Evolutionary conservation across 1,139 yeast genomes (phyloP).

Genomic region (Debaryomycetaceae sp.): DNA sequence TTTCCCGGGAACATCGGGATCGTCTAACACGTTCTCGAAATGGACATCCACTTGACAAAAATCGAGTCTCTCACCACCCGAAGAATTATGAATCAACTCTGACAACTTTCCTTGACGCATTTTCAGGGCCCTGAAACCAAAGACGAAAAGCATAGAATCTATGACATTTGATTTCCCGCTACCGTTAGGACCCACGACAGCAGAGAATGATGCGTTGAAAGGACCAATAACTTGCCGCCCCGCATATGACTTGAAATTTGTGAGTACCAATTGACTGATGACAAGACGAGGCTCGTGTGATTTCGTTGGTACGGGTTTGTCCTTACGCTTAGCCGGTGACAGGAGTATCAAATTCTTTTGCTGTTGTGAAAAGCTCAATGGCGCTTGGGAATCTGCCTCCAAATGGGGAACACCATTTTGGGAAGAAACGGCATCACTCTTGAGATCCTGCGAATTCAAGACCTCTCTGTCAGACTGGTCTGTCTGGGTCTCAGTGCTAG

Average conservation of each 20-base stretch:
- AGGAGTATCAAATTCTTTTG: slow-evolving; percentile 23
- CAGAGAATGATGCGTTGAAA: slow-evolving; percentile 87
- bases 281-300: slow-evolving; percentile 58
- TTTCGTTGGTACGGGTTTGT: slow-evolving; percentile 10
- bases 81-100: slow-evolving; percentile 87
- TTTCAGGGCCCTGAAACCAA: slow-evolving; percentile 93
- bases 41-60: slow-evolving; percentile 93
- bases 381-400: slow-evolving; percentile 1
- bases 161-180: slow-evolving; percentile 97
- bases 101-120: slow-evolving; percentile 95
- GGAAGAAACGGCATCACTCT: neutral
- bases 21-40: slow-evolving; percentile 75
- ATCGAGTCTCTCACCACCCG: slow-evolving; percentile 53
- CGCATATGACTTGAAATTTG: slow-evolving; percentile 93
- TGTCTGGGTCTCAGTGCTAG: neutral
- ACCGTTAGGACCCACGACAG: slow-evolving; percentile 99
- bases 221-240: slow-evolving; percentile 96
- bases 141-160: slow-evolving; percentile 91
- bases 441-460: neutral
- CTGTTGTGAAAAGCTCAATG: slow-evolving; percentile 28
- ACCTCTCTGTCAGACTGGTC: neutral
- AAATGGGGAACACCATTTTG: neutral
- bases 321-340: slow-evolving; percentile 28
- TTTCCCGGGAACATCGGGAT: slow-evolving; percentile 34
- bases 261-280: slow-evolving; percentile 67